These are phyloP conservation scores for Vigna hirtella DNA, from an alignment of 306 rosid species.

Conservation along the genomic window DNA sequence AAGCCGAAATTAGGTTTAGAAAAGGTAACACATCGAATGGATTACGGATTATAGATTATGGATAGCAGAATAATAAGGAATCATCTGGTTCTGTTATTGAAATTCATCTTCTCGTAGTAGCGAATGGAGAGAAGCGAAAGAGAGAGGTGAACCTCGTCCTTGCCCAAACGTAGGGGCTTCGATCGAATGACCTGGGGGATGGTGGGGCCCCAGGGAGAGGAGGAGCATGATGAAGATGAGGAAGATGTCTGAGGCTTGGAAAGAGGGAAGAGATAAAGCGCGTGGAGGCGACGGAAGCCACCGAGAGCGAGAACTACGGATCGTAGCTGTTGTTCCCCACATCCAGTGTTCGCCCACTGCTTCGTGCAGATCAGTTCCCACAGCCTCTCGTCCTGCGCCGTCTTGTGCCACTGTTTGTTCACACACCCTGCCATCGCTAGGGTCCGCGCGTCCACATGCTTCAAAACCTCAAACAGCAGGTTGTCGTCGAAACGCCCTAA, in stretches of 20 bases:
- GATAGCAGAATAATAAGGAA: background rate
- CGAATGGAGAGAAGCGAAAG: constrained; percentile 94
- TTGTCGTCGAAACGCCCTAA: constrained; percentile 70
- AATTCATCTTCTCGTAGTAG: constrained; percentile 93
- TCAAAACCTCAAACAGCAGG: constrained; percentile 85
- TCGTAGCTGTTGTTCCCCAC: constrained; percentile 83
- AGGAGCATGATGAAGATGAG: background rate
- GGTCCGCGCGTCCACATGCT: constrained; percentile 82
- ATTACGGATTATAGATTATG: background rate
- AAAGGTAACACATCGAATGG: constrained; percentile 1
- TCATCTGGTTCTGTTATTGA: constrained; percentile 64
- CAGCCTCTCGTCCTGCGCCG: constrained; percentile 92
- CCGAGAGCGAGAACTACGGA: constrained; percentile 98
- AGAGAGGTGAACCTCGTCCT: constrained; percentile 92
- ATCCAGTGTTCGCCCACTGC: constrained; percentile 91
- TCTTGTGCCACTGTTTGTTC: constrained; percentile 91
- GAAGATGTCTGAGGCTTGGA: constrained; percentile 56
- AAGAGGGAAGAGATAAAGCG: constrained; percentile 72
- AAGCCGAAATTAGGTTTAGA: constrained; percentile 26
- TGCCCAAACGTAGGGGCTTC: constrained; percentile 77
- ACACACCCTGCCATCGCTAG: constrained; percentile 82
- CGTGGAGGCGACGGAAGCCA: constrained; percentile 93
- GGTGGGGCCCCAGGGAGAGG: constrained; percentile 54
- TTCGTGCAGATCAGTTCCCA: constrained; percentile 99
- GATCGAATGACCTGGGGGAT: constrained; percentile 56